Base-by-base conservation (phyloP, 2,329 filamentous ascomycete species). In the Leptographium lundbergii region DNA sequence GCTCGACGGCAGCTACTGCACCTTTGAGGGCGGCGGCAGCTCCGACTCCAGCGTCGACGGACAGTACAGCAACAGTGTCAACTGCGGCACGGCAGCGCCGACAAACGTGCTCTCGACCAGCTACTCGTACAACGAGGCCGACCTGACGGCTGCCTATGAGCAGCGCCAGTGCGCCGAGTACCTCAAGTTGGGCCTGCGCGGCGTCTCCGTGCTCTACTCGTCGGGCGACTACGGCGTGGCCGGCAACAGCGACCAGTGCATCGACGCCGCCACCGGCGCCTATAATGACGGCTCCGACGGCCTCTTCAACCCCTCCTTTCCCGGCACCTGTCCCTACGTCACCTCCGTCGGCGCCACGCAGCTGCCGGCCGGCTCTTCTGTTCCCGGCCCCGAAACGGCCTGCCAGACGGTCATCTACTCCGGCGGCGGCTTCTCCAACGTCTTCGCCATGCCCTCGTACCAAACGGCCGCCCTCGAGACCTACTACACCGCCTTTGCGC, bases 81-180 rank as follows among this genome's bases (percentile, higher is more conserved):
- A 72, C 58, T 81, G 78, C 65, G 77, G 78, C 47, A 73, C 70
- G 56, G 63, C 69, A 14, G 60, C 60, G 5, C 66, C 75, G 6
- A 75, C 80, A 4, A 80, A 81, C 59, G 79, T 81, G 59, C 77
- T 82, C 60, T 77, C 73, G 25, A 78, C 78, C 32, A 80, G 76
- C 13, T 83, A 83, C 66, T 74, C 72, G 14, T 76, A 77, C 63
- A 76, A 77, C 62, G 79, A 82, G 68, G 74, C 70, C n/a, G 74
- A 76, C 56, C 68, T 78, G 9, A 74, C 76, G 1, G 69, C 71
- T 6, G 69, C 68, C 59, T 82, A 82, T 65, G 73, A 77, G 61
- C 63, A 71, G 55, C 71, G 80, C 3, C 79, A 82, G 67, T 82
- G 79, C 65, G 69, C 72, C 59, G 78, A 81, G 70, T 81, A 78